Evolutionary conservation across 2,329 filamentous ascomycete genomes (phyloP), one percentile per base, ranked within the genome.

Genomic region (Penicillium sp.): DNA sequence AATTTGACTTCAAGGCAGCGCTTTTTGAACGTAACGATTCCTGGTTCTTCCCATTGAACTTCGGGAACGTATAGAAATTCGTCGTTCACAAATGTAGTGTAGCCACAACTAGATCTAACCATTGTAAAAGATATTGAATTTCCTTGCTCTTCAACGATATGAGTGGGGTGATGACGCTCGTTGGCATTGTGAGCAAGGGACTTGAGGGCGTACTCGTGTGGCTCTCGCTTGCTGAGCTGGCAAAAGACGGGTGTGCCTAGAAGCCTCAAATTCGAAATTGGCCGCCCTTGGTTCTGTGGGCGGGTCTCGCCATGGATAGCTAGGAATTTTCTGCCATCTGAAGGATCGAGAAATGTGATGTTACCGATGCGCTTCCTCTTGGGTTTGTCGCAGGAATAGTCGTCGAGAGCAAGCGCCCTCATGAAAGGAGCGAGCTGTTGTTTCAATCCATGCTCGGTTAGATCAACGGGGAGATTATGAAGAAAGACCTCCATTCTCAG

Each of bases 401-500:
- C 70, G 4, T 73, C 56, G 59, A 85, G 80, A 1, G 71, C 71
- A 7, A 82, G 76, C 1, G 69, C 60, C 6, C 57, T 63, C 7
- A 86, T 70, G 15, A 72, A 69, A 0, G 73, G 71, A 19, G 72
- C 69, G 15, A 86, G 75, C 51, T 76, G 79, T 0, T 75, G 66
- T 17, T 73, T 70, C 11, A 86, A 64, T 46, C 80, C 74, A 30
- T 79, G 75, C 17, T 79, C 72, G 9, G 79, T 84, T 30, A 77
- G 69, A 21, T 79, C 70, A 3, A 66, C 38, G 1, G 82, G 81
- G 0, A 85, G 67, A 53, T 79, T 78, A 13, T 71, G 69, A 9
- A 84, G 70, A 66, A 82, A 78, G 38, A 85, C 74, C 60, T 85
- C 82, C 83, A 85, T 62, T 11, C 13, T 60, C 58, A 30, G 15